Conservation (phyloP, 1,139 yeast species). For the Kodamaea plutei region DNA sequence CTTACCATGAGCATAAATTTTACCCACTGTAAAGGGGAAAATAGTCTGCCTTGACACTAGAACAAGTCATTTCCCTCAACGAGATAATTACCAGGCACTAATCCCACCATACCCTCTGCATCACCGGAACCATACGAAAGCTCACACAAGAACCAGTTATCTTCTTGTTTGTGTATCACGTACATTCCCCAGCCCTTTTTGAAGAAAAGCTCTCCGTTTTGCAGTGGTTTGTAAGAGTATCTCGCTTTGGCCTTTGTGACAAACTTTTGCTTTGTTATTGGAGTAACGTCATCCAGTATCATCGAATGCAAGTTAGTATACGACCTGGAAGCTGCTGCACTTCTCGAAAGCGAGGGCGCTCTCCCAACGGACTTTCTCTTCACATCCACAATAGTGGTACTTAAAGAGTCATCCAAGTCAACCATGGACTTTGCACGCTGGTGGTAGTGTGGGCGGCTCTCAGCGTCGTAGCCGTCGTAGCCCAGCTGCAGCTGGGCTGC, state of each 20-base stretch:
- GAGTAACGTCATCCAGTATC: slow-evolving; percentile 21
- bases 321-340: slow-evolving; percentile 25
- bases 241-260: slow-evolving; percentile 61
- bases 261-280: slow-evolving; percentile 49
- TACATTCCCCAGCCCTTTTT: slow-evolving; percentile 71
- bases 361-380: slow-evolving; percentile 6
- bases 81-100: slow-evolving; percentile 79
- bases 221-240: slow-evolving; percentile 70
- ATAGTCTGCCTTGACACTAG: too few species aligned
- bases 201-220: slow-evolving; percentile 75
- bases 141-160: slow-evolving; percentile 89
- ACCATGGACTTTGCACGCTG: slow-evolving; percentile 45
- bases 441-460: slow-evolving; percentile 1
- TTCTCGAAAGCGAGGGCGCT: slow-evolving; percentile 22
- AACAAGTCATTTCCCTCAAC: slow-evolving; percentile 17
- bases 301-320: slow-evolving; percentile 28
- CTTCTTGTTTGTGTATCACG: slow-evolving; percentile 72
- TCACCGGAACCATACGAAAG: slow-evolving; percentile 52
- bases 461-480: background rate
- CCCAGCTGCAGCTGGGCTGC: slow-evolving; percentile 9
- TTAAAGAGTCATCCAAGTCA: slow-evolving; percentile 13
- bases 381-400: slow-evolving; percentile 11
- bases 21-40: too few species aligned
- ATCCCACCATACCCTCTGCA: slow-evolving; percentile 49
- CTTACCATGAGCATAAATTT: too few species aligned